These are phyloP conservation scores for Pseudomicrostroma phylloplanum DNA, from an alignment of 1,284 basidiomycete species.

Conservation along the genomic window DNA sequence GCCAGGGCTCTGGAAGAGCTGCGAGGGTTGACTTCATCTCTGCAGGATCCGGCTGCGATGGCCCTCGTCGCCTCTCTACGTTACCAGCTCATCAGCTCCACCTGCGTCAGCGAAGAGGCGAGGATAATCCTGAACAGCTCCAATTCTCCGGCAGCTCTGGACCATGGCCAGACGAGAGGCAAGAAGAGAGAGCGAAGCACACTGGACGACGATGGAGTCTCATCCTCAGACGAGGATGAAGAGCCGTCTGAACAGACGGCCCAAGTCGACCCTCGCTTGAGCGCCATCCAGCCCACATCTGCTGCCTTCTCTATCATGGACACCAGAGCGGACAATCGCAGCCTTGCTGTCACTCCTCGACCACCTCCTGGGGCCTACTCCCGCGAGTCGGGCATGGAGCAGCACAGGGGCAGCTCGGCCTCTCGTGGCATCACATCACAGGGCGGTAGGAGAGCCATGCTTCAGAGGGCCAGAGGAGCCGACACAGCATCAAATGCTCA, in stretches of 20 bases:
- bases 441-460: neutral
- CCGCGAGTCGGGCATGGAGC: neutral
- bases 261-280: neutral
- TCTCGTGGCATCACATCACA: neutral
- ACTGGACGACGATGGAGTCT: neutral
- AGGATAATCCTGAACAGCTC: neutral
- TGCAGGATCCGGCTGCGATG: neutral
- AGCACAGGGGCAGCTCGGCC: neutral
- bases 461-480: neutral
- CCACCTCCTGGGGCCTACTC: neutral
- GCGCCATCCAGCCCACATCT: neutral
- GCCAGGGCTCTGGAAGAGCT: slow-evolving; percentile 1
- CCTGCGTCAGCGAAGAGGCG: neutral
- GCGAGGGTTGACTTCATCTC: neutral
- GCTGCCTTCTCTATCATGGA: neutral
- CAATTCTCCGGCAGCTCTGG: neutral
- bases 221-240: neutral
- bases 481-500: neutral
- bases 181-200: neutral
- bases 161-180: neutral
- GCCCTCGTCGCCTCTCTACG: slow-evolving; percentile 3
- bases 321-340: neutral
- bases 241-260: neutral
- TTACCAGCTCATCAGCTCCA: slow-evolving; percentile 8
- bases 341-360: neutral